Base-by-base conservation (phyloP, 2,329 filamentous ascomycete genomes). In the Parastagonospora avenae region DNA sequence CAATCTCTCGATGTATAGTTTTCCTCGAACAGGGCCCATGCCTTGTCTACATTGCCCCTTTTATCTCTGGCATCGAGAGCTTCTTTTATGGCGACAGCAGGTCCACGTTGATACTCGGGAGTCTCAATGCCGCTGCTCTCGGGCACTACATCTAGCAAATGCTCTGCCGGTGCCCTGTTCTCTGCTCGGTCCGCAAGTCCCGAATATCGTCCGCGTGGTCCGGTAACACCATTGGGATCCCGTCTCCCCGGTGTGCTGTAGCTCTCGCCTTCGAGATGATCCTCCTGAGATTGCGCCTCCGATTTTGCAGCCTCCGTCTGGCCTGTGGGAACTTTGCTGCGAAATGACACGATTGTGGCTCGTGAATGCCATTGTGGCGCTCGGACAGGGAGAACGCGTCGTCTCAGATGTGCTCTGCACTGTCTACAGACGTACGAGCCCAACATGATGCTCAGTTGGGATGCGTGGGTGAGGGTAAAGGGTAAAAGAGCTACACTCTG, bases 391-490 rank as follows among this genome's bases (percentile, higher is more conserved):
- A 38, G 32, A 33, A 45, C 39, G 51, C 54, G 64, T 44, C 54
- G 58, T 4, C 43, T 33, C 9, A 72, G 56, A 8, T 60, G 63
- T 28, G 48, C 42, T 41, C 67, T 65, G 50, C 71, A 74, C 51
- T 67, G 67, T 8, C 61, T 63, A 48, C 71, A 73, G 19, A 73
- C 52, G 51, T 73, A 69, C 4, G 68, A 62, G 59, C 61, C 56
- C 40, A 71, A 46, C 71, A 73, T 74, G 16, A 41, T 54, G 47
- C 49, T 41, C 16, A 42, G 15, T 31, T 52, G 40, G 14, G 15
- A 14, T 37, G 19, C 33, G 42, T n/a, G 33, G 5, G n/a, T 6
- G 19, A 4, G 15, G 28, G n/a, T 6, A n/a, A 4, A n/a, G 28
- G 16, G 9, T 14, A 16, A n/a, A 29, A 10, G 32, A 27, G 31